phyloP scores from a whole-genome alignment of 257 asterid species.

The Haberlea rhodopensis region DNA sequence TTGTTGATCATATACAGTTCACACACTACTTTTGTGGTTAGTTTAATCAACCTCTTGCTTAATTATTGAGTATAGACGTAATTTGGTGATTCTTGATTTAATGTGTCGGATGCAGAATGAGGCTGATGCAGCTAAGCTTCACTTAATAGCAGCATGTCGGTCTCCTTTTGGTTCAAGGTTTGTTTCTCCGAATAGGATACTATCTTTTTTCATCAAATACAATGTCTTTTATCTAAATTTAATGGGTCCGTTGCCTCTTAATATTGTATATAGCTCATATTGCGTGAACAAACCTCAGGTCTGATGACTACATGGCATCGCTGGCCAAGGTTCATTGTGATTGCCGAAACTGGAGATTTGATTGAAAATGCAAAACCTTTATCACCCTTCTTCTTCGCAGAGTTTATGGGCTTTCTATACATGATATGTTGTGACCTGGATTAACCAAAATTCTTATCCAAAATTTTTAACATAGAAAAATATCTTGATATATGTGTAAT shows the following conservation, averaged over 20 bases:
- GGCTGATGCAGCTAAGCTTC: slow-evolving; percentile 60
- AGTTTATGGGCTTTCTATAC: not conserved
- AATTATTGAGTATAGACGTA: not conserved
- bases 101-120: slow-evolving; percentile 47
- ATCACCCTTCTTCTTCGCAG: not conserved
- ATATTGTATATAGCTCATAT: not conserved
- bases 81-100: slow-evolving; percentile 1
- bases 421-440: not conserved
- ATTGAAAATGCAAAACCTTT: slow-evolving; percentile 13
- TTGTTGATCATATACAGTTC: not conserved
- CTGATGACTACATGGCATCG: slow-evolving; percentile 85
- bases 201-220: not conserved
- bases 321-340: slow-evolving; percentile 83
- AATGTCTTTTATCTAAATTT: not conserved
- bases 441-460: not conserved
- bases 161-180: slow-evolving; percentile 81
- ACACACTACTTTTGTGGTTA: not conserved
- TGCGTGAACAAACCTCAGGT: slow-evolving; percentile 39
- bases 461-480: no score
- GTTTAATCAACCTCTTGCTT: not conserved
- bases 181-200: not conserved
- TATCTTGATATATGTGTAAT: no score
- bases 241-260: not conserved
- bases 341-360: slow-evolving; percentile 63
- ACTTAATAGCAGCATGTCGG: slow-evolving; percentile 63